Conservation (phyloP, 1,284 basidiomycete genomes). For the Fomitiporia mediterranea region DNA sequence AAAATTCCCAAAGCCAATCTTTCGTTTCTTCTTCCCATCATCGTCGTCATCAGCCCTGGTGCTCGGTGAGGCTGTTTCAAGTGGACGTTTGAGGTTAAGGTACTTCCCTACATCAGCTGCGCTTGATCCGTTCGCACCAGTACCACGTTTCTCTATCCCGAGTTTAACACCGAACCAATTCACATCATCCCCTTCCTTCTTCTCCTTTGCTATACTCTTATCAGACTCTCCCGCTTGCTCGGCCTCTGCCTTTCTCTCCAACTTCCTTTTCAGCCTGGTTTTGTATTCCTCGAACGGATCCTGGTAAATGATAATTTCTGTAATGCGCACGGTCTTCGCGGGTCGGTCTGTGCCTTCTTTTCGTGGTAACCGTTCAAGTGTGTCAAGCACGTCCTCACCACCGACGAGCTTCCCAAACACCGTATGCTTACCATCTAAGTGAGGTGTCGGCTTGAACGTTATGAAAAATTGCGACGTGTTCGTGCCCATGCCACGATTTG, state of each 20-base stretch:
- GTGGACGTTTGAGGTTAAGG: slow-evolving; percentile 51
- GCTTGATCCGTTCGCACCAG: slow-evolving; percentile 15
- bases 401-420: slow-evolving; percentile 97
- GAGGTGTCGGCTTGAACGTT: slow-evolving; percentile 76
- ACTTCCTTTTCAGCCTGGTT: slow-evolving; percentile 65
- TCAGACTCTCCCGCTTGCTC: slow-evolving; percentile 34
- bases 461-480: slow-evolving; percentile 91
- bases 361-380: slow-evolving; percentile 76
- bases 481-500: slow-evolving; percentile 83
- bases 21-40: slow-evolving; percentile 66
- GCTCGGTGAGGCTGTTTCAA: slow-evolving; percentile 24
- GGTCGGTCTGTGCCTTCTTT: slow-evolving; percentile 87
- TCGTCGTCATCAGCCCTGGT: slow-evolving; percentile 28
- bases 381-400: slow-evolving; percentile 85
- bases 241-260: slow-evolving; percentile 61
- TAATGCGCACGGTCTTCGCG: slow-evolving; percentile 74
- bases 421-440: slow-evolving; percentile 86
- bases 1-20: slow-evolving; percentile 78
- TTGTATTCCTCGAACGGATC: slow-evolving; percentile 88
- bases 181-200: slow-evolving; percentile 55
- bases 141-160: slow-evolving; percentile 38
- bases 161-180: slow-evolving; percentile 86
- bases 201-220: slow-evolving; percentile 28
- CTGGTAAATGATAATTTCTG: slow-evolving; percentile 74
- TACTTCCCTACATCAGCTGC: slow-evolving; percentile 59